phyloP scores from a whole-genome alignment of 495 filamentous ascomycete species.

The Penicillium subrubescens region DNA sequence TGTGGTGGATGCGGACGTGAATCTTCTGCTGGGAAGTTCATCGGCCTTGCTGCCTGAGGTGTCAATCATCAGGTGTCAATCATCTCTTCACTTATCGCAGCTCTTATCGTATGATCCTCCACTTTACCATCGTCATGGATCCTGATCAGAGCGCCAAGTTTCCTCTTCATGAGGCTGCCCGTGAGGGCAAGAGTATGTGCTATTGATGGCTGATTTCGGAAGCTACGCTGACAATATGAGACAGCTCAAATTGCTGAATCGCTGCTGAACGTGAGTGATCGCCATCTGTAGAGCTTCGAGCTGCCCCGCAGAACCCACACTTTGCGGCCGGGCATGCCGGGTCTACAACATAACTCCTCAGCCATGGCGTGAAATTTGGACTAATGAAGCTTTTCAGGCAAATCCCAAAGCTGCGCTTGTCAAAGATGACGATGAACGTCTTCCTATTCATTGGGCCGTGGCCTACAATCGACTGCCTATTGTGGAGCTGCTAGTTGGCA shows the following conservation, averaged over 20 bases:
- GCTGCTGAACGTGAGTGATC: conserved; percentile 63
- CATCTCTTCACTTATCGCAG: conserved; percentile 31
- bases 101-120: conserved; percentile 13
- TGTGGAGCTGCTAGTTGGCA: conserved; percentile 65
- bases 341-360: background rate
- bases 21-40: conserved; percentile 15
- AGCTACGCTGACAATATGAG: conserved; percentile 8
- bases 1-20: conserved; percentile 7
- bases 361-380: background rate
- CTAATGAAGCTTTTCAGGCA: conserved; percentile 49
- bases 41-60: conserved; percentile 17
- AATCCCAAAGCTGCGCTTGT: conserved; percentile 74
- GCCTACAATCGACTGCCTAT: conserved; percentile 81
- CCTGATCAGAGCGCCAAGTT: conserved; percentile 59
- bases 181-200: conserved; percentile 79
- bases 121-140: conserved; percentile 38
- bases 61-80: conserved; percentile 18
- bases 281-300: conserved; percentile 15
- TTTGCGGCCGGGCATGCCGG: conserved; percentile 4
- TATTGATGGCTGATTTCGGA: no score
- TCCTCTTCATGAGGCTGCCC: conserved; percentile 84
- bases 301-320: conserved; percentile 36
- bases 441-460: conserved; percentile 93
- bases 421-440: conserved; percentile 85
- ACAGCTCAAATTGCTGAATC: conserved; percentile 72